phyloP scores from a whole-genome alignment of 345 rosid species.

The Syzygium oleosum region DNA sequence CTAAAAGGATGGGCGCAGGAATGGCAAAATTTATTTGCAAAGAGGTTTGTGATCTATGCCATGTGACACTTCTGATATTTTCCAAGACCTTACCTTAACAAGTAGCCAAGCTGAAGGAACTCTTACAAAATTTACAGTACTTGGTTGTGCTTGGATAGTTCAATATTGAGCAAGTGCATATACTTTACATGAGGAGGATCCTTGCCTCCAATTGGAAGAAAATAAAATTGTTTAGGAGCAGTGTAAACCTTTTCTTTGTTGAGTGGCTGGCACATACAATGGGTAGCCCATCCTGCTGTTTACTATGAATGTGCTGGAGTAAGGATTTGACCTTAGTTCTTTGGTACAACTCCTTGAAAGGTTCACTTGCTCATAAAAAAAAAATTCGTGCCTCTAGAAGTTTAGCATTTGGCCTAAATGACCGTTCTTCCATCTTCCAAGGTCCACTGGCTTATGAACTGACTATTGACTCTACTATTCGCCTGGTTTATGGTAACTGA shows the following conservation, averaged over 20 bases:
- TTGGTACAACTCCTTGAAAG: background rate
- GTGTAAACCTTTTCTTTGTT: background rate
- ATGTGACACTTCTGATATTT: background rate
- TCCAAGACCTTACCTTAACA: background rate
- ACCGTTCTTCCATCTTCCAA: background rate
- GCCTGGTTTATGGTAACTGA: background rate
- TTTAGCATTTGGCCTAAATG: background rate
- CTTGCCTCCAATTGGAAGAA: background rate
- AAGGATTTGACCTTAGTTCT: background rate
- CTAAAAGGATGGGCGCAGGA: slow-evolving; percentile 88
- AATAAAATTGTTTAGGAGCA: background rate
- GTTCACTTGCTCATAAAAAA: background rate
- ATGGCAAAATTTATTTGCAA: slow-evolving; percentile 92
- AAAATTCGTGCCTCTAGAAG: background rate
- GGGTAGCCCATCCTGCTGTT: background rate
- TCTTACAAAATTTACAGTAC: background rate
- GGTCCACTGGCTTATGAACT: background rate
- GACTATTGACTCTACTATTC: background rate
- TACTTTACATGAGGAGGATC: background rate
- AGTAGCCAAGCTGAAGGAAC: background rate
- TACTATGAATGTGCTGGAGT: background rate
- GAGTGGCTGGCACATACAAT: background rate
- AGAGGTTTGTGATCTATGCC: slow-evolving; percentile 50
- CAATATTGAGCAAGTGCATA: background rate
- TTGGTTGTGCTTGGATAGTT: background rate